These are phyloP conservation scores for Penicillium silybi DNA, from an alignment of 495 filamentous ascomycete species.

Conservation along the genomic window DNA sequence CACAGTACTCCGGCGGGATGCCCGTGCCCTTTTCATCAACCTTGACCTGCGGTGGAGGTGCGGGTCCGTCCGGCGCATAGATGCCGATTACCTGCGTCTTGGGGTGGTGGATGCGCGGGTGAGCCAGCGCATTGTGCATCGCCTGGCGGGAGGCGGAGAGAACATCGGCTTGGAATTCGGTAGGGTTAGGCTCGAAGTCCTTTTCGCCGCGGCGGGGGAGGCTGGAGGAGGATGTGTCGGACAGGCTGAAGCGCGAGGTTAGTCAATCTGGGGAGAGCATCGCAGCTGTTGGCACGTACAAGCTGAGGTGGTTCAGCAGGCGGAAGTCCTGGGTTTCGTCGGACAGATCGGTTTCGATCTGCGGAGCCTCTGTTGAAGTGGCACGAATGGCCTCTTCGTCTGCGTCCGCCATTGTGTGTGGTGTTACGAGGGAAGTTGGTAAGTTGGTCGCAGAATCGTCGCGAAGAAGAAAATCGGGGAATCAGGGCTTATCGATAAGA, in stretches of 20 bases:
- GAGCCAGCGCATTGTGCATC: slow-evolving; percentile 82
- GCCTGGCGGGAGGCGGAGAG: slow-evolving; percentile 79
- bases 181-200: slow-evolving; percentile 93
- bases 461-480: slow-evolving; percentile 5
- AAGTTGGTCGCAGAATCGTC: slow-evolving; percentile 2
- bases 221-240: slow-evolving; percentile 33
- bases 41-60: slow-evolving; percentile 15
- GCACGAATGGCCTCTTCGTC: slow-evolving; percentile 44
- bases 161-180: slow-evolving; percentile 67
- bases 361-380: slow-evolving; percentile 23
- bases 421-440: background rate
- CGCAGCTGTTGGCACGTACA: slow-evolving; percentile 31
- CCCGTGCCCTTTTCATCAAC: slow-evolving; percentile 14
- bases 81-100: slow-evolving; percentile 53
- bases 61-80: slow-evolving; percentile 41
- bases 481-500: slow-evolving; percentile 22
- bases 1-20: slow-evolving; percentile 36
- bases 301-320: slow-evolving; percentile 59
- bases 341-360: slow-evolving; percentile 59
- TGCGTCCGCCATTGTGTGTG: slow-evolving; percentile 42
- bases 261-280: background rate
- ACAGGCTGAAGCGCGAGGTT: slow-evolving; percentile 17
- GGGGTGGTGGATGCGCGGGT: slow-evolving; percentile 60
- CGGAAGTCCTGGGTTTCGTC: slow-evolving; percentile 91
- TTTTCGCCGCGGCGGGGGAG: slow-evolving; percentile 85